Base-by-base conservation (phyloP, 106 monocot genomes). In the Allium cepa region DNA sequence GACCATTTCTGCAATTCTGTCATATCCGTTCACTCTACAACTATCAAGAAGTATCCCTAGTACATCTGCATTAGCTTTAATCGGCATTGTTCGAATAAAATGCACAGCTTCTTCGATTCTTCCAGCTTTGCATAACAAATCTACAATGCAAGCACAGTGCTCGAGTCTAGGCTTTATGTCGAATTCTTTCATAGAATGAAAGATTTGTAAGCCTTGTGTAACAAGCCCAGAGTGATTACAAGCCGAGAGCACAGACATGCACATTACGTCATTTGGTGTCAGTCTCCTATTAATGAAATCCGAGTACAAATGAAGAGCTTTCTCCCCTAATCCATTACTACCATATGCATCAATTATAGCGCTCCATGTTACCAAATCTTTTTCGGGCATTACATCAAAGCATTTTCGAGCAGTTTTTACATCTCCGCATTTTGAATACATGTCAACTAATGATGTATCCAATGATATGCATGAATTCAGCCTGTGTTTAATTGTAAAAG, bases 31-130 rank as follows among this genome's bases (percentile, higher is more conserved):
- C 26, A 10, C 47, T 78, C 80, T 78, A 50, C 85, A 91, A 65
- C 79, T 75, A 77, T 91, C 86, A 49, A 91, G 83, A 57, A 91
- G 56, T 53, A 91, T 91, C n/a, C 90, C 90, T 9, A 84, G 46
- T 58, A 87, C 66, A 59, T 91, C 87, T 7, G 81, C 77, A 61
- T 52, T 86, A n/a, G 74, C 70, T 56, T 55, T 68, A 7, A 36
- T 45, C 0, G 70, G 17, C 90, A 72, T 84, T 49, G 28, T 53
- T 45, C 46, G 57, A 8, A 69, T 14, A n/a, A 91, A 76, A 4
- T 9, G 63, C 12, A 91, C 26, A 26, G 68, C 75, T 62, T 75
- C 68, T 69, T 69, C 61, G 8, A 68, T 9, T n/a, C 46, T 62
- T 46, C 68, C 68, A 5, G 75, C 68, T 62, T 59, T 60, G 59